Conservation (phyloP, 495 filamentous ascomycete genomes). For the Aspergillus biplanus region DNA sequence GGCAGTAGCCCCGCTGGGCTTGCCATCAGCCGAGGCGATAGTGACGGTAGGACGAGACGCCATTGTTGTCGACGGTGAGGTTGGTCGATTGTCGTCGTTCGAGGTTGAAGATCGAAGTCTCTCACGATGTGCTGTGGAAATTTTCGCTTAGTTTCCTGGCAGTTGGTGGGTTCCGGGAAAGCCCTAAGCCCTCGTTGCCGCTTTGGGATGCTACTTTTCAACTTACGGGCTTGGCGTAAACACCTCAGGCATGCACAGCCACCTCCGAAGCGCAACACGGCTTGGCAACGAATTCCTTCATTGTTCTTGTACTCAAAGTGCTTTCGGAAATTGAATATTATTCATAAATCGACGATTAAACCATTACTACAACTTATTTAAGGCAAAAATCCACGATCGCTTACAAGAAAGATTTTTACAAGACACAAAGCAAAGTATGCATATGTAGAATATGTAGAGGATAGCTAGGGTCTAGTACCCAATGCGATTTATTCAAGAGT, state of each 20-base stretch:
- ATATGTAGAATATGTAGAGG: neutral
- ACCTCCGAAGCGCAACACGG: too few relatives aligned
- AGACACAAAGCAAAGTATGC: neutral
- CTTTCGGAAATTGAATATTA: too few relatives aligned
- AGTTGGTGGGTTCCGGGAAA: slow-evolving; percentile 33
- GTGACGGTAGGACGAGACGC: slow-evolving; percentile 93
- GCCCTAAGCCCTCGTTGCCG: slow-evolving; percentile 45
- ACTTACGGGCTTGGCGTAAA: neutral
- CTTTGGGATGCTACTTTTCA: slow-evolving; percentile 17
- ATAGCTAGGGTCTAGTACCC: slow-evolving; percentile 1
- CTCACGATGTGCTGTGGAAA: slow-evolving; percentile 45
- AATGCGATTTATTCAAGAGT: slow-evolving; percentile 11
- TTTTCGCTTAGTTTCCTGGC: slow-evolving; percentile 50
- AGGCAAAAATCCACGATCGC: neutral
- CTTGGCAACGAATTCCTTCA: too few relatives aligned
- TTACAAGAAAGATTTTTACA: neutral
- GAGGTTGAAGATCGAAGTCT: slow-evolving; percentile 48
- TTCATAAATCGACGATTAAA: too few relatives aligned
- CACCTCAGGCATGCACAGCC: too few relatives aligned
- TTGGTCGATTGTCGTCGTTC: slow-evolving; percentile 49
- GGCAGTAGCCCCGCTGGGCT: slow-evolving; percentile 80
- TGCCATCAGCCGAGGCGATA: slow-evolving; percentile 90
- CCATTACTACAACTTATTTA: neutral
- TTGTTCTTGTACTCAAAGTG: too few relatives aligned
- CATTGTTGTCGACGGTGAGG: slow-evolving; percentile 64